Evolutionary conservation across 2,329 filamentous ascomycete species (phyloP).

Genomic region (Penicillium sp.): DNA sequence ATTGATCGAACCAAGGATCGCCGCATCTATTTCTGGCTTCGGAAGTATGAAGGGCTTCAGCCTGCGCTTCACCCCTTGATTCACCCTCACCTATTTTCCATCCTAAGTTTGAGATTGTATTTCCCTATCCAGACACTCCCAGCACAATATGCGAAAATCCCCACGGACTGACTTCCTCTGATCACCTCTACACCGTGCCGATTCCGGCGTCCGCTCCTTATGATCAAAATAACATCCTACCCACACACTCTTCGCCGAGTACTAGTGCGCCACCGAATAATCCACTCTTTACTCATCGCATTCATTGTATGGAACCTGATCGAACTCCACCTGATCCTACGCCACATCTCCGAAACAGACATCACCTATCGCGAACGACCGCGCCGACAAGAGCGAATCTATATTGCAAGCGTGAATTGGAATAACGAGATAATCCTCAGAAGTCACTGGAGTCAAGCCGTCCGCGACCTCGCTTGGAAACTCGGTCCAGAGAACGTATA

Average conservation of each 20-base stretch:
- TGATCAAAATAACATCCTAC: constrained; percentile 12
- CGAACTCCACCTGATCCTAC: constrained; percentile 19
- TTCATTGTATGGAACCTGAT: constrained; percentile 20
- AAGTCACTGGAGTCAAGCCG: constrained; percentile 58
- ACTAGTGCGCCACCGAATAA: constrained; percentile 15
- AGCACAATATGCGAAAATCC: constrained; percentile 1
- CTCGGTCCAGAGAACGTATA: constrained; percentile 63
- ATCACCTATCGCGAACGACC: constrained; percentile 8
- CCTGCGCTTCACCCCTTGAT: constrained; percentile 8
- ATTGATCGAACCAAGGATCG: constrained; percentile 1
- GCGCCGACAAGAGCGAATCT: constrained; percentile 45
- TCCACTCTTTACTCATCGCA: constrained; percentile 15
- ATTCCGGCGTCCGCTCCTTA: constrained; percentile 9
- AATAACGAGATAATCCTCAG: constrained; percentile 60
- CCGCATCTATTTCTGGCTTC: constrained; percentile 2
- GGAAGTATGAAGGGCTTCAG: constrained; percentile 13
- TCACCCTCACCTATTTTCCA: background rate
- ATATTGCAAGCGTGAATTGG: constrained; percentile 66
- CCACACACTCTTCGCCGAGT: constrained; percentile 11
- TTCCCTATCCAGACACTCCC: constrained; percentile 1
- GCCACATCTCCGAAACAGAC: constrained; percentile 13
- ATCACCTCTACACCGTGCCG: background rate
- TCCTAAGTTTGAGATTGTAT: no score
- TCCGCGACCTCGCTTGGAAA: constrained; percentile 53
- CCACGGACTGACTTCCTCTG: background rate